Base-by-base conservation (phyloP, 1,284 basidiomycete genomes). In the Marasmius oreades region DNA sequence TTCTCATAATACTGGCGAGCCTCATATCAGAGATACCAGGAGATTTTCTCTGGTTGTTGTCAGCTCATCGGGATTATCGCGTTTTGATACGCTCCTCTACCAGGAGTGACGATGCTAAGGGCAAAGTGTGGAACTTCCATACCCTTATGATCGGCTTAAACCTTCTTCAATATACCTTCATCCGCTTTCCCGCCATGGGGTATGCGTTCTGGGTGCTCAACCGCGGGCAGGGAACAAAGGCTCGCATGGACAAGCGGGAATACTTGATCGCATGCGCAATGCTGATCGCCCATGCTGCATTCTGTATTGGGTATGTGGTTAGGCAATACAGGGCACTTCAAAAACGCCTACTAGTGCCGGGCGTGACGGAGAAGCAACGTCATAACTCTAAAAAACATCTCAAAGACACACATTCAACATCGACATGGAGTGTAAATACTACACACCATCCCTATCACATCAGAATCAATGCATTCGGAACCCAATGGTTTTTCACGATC, bases 11-110 rank as follows among this genome's bases (percentile, higher is more conserved):
- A 14, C 60, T 63, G 52, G 46, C 60, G 39, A 62, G 55, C 5
- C 59, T 64, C 12, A 58, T 55, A 33, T 63, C 63, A 7, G 63
- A 64, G 45, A 56, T 63, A 20, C 58, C 62, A 1, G 63, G 63
- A 0, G 63, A 64, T 51, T 45, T 61, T 16, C 52, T 63, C 0
- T 64, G 63, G 63, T 60, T 64, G 56, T 11, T 63, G 20, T 57
- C 61, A 16, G 47, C 63, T 60, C 53, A 64, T 61, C 55, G 63
- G 16, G 52, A 58, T 33, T 45, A 42, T 14, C 23, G 48, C 16
- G 33, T n/a, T n/a, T n/a, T n/a, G n/a, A n/a, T n/a, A n/a, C n/a
- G 43, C 12, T 12, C 23, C 3, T 26, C 37, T 11, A 39, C 34
- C 14, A 24, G 37, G 42, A 53, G 33, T 11, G 18, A 18, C 26